Percentiles rank a stretch among this genome's conserved stretches.
Conservation (phyloP, 2,329 filamentous ascomycete genomes). For the Cadophora luteo-olivacea region DNA sequence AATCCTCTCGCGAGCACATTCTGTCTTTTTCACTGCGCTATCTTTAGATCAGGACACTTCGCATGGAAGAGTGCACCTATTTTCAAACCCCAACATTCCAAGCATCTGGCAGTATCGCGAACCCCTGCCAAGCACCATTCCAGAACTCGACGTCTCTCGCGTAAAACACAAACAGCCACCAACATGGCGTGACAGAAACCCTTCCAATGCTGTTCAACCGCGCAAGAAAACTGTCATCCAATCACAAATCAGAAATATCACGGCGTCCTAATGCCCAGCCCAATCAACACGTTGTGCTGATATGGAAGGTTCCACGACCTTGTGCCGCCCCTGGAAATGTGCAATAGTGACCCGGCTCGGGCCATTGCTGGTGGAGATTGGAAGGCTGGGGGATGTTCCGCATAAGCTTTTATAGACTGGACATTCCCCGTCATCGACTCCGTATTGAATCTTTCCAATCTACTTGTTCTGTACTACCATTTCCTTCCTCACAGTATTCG, state of each 20-base stretch:
- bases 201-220: not conserved
- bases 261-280: not conserved
- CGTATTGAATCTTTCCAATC: not conserved
- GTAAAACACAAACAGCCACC: not conserved
- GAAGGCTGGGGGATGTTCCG: not conserved
- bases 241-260: not conserved
- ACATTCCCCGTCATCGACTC: not conserved
- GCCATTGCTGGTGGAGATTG: slow-evolving; percentile 1
- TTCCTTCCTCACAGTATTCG: not conserved
- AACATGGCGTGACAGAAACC: not conserved
- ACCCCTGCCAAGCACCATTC: not conserved
- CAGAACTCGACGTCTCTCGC: not conserved
- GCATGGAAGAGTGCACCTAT: not conserved
- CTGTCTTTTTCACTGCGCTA: not conserved
- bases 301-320: not conserved
- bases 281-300: not conserved
- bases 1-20: not conserved
- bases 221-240: not conserved
- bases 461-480: not conserved
- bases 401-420: not conserved
- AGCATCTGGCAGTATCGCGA: not conserved
- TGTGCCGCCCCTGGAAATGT: not conserved
- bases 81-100: not conserved
- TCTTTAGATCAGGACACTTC: not conserved
- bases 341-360: not conserved